Percentiles rank a stretch among this genome's conserved stretches.
These are phyloP conservation scores for Neostapfia colusana DNA, from an alignment of 176 grass and related monocot genomes.

Conservation along the genomic window DNA sequence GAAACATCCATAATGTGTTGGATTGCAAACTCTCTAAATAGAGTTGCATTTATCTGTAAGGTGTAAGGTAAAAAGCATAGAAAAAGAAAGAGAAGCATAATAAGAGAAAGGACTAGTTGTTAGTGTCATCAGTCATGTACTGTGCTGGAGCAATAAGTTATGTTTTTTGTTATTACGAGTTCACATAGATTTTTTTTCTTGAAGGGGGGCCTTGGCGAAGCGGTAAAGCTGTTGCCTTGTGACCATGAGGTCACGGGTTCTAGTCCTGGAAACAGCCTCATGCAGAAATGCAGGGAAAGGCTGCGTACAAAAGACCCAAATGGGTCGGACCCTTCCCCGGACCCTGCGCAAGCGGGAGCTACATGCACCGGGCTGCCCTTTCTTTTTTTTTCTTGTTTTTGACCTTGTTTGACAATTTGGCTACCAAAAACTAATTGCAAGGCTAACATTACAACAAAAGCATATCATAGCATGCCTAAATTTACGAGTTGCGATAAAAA, in stretches of 20 bases:
- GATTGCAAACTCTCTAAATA: not conserved
- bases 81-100: not conserved
- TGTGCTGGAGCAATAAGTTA: not conserved
- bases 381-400: conserved; percentile 13
- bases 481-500: not conserved
- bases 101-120: not conserved
- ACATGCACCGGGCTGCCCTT: too few species aligned
- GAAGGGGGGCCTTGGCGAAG: too few species aligned
- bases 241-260: too few species aligned
- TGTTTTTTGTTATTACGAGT: not conserved
- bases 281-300: too few species aligned
- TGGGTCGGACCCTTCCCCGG: too few species aligned
- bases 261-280: too few species aligned
- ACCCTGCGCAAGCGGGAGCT: too few species aligned
- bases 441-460: not conserved
- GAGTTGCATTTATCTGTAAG: not conserved
- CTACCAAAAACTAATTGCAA: not conserved
- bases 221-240: too few species aligned
- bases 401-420: not conserved
- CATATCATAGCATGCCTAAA: not conserved
- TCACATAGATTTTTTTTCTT: conserved; percentile 14
- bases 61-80: not conserved
- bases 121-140: not conserved
- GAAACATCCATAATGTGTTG: not conserved
- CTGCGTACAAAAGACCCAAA: too few species aligned